Evolutionary conservation across 2,329 filamentous ascomycete species (phyloP).

Genomic region (Drechmeria coniospora): DNA sequence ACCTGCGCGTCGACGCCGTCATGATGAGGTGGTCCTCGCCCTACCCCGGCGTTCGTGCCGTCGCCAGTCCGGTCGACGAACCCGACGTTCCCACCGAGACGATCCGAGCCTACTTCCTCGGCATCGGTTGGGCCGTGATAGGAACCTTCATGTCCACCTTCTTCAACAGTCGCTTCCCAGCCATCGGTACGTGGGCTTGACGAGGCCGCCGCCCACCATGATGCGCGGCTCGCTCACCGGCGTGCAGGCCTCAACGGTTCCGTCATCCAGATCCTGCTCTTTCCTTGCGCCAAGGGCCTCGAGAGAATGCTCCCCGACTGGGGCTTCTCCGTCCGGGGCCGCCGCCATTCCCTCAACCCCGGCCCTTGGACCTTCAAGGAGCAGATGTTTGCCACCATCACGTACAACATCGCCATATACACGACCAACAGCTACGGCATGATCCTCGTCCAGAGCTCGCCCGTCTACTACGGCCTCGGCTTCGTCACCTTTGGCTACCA

Average conservation of each 20-base stretch:
- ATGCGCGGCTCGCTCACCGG: neutral
- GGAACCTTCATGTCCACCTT: slow-evolving; percentile 21
- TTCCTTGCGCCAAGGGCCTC: slow-evolving; percentile 28
- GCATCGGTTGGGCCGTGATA: slow-evolving; percentile 10
- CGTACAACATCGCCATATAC: slow-evolving; percentile 35
- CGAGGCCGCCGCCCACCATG: too few species aligned
- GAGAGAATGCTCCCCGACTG: slow-evolving; percentile 28
- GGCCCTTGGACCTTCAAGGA: slow-evolving; percentile 42
- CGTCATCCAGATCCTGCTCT: slow-evolving; percentile 30
- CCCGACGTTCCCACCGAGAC: slow-evolving; percentile 22
- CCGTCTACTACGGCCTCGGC: slow-evolving; percentile 25
- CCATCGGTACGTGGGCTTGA: slow-evolving; percentile 14
- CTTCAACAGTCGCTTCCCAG: slow-evolving; percentile 24
- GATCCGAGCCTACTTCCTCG: slow-evolving; percentile 25
- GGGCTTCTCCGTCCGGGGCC: slow-evolving; percentile 25
- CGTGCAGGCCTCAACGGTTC: slow-evolving; percentile 14
- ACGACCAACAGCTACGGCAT: slow-evolving; percentile 31
- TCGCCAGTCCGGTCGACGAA: slow-evolving; percentile 21
- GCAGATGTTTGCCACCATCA: slow-evolving; percentile 43
- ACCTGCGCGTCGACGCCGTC: slow-evolving; percentile 23
- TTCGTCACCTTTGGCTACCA: slow-evolving; percentile 29
- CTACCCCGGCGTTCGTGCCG: slow-evolving; percentile 26
- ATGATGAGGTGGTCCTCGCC: slow-evolving; percentile 25
- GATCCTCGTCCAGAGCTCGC: slow-evolving; percentile 28
- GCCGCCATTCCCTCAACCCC: slow-evolving; percentile 31